Conservation (phyloP, 78 protist genomes). For the Neovahlkampfia damariscottae region DNA sequence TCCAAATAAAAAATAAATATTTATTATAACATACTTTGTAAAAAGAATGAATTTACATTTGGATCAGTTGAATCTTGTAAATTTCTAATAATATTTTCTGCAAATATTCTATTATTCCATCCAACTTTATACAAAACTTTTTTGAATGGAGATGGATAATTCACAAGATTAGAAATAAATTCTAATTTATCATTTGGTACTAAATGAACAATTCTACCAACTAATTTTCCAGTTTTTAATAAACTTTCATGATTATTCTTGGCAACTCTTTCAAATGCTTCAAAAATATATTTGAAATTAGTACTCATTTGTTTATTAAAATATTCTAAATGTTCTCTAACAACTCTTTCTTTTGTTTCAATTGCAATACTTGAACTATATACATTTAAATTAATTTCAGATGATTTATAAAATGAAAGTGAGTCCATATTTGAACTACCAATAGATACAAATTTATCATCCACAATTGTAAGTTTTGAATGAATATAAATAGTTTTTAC, state of each 20-base stretch:
- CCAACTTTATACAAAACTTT: background rate
- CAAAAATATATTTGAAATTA: background rate
- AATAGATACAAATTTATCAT: constrained; percentile 27
- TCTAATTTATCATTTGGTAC: background rate
- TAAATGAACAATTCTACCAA: background rate
- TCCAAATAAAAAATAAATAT: background rate
- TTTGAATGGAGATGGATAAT: background rate
- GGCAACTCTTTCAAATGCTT: background rate
- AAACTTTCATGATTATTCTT: background rate
- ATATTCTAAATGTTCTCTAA: constrained; percentile 43
- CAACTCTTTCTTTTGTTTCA: constrained; percentile 29
- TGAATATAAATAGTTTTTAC: constrained; percentile 48
- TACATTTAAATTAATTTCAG: constrained; percentile 29
- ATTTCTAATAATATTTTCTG: background rate
- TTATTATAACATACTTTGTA: background rate
- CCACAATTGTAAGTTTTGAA: constrained; percentile 41
- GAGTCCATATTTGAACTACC: constrained; percentile 57
- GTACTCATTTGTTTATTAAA: background rate
- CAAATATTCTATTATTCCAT: background rate
- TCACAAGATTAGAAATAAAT: background rate
- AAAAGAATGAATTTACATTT: background rate
- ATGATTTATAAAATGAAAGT: constrained; percentile 41
- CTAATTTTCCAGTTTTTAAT: background rate
- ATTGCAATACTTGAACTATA: constrained; percentile 25
- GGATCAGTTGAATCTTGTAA: background rate